Percentiles rank a stretch among this genome's conserved stretches.
Conservation (phyloP, 192 early-diverging fungal species). For the Pilobolus umbonatus region DNA sequence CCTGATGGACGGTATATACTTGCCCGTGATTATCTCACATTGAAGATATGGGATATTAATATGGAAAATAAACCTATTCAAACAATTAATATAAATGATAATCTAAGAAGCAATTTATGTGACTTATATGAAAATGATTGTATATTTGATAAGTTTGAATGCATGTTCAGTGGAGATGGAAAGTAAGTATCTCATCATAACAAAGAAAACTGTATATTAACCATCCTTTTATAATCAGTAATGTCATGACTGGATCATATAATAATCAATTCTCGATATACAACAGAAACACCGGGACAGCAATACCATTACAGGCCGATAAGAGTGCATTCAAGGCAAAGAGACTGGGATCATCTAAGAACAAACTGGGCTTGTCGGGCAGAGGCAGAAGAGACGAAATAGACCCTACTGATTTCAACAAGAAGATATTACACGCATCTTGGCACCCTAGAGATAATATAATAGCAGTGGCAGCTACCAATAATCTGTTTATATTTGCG, state of each 20-base stretch:
- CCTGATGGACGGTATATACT: slow-evolving; percentile 94
- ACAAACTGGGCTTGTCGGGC: slow-evolving; percentile 52
- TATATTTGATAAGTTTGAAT: slow-evolving; percentile 99
- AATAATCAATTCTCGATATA: slow-evolving; percentile 98
- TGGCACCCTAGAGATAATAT: slow-evolving; percentile 91
- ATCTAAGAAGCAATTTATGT: slow-evolving; percentile 90
- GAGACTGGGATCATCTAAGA: slow-evolving; percentile 59
- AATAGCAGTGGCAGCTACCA: slow-evolving; percentile 84
- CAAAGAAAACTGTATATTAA: neutral
- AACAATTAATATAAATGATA: slow-evolving; percentile 94
- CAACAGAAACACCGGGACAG: slow-evolving; percentile 68
- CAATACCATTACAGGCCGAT: slow-evolving; percentile 90
- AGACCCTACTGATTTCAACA: slow-evolving; percentile 74
- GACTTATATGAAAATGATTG: slow-evolving; percentile 99
- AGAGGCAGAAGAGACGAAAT: slow-evolving; percentile 53
- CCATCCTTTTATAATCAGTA: slow-evolving; percentile 35
- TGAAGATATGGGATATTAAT: slow-evolving; percentile 98
- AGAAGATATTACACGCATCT: slow-evolving; percentile 87
- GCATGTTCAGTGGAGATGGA: slow-evolving; percentile 92
- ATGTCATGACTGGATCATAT: slow-evolving; percentile 92
- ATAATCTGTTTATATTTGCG: slow-evolving; percentile 82
- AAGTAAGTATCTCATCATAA: slow-evolving; percentile 51
- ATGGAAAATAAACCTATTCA: slow-evolving; percentile 92
- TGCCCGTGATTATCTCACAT: slow-evolving; percentile 92
- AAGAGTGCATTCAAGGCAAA: slow-evolving; percentile 97